Evolutionary conservation across 345 rosid species (phyloP), one percentile per base, ranked within the genome.

Genomic region (Bretschneidera sinensis): DNA sequence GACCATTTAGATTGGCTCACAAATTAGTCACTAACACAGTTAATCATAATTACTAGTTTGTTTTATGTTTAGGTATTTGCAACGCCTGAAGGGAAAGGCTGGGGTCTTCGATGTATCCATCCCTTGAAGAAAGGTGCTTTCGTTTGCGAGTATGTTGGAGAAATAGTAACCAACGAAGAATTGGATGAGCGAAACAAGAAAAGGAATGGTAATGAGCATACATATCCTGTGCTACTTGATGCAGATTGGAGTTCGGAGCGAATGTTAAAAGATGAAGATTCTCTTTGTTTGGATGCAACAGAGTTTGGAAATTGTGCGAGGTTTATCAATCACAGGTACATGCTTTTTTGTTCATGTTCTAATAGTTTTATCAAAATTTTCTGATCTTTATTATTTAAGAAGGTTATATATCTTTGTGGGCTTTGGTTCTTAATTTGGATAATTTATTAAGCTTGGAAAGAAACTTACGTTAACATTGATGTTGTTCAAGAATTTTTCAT

Each of bases 291-390:
- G 74, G 98, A 91, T n/a, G 95, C 89, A 19, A 76, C 85, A 1
- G 68, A 54, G 22, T 79, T 78, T 74, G 98, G 98, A 65, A 91
- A 91, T 70, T 84, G 83, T 65, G 88, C 96, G 18, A 80, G 98
- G 78, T 91, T 88, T 60, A 80, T 91, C 53, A 91, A 86, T 74
- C 98, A 91, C 74, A 86, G 98, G 98, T 91, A 72, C 22, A 45
- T 20, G n/a, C n/a, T n/a, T n/a, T n/a, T n/a, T n/a, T n/a, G n/a
- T 53, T 10, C 52, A 25, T 43, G n/a, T n/a, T n/a, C n/a, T n/a
- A n/a, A n/a, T n/a, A n/a, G n/a, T n/a, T n/a, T n/a, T n/a, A n/a
- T n/a, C n/a, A n/a, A n/a, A n/a, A n/a, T n/a, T n/a, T n/a, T n/a
- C n/a, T n/a, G n/a, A n/a, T n/a, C n/a, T n/a, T n/a, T n/a, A n/a